These are phyloP conservation scores for Yamadazyma mexicana DNA, from an alignment of 1,139 yeast species.

Conservation along the genomic window DNA sequence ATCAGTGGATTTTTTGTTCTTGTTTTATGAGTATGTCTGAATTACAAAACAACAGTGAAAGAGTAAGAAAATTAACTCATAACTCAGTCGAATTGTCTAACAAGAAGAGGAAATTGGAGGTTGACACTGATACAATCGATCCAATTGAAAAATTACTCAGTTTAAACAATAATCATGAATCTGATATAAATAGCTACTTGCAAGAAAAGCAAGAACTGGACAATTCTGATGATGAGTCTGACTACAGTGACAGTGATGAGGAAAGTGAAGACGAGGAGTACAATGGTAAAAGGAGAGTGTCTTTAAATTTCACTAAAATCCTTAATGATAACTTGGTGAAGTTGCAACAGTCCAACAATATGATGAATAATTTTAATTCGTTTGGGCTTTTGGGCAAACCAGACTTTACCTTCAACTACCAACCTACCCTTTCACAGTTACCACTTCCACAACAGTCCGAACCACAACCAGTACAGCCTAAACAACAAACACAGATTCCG, in stretches of 20 bases:
- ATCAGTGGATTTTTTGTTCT: background rate
- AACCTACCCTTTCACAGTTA: conserved; percentile 1
- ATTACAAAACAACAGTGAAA: conserved; percentile 25
- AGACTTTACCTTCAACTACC: conserved; percentile 4
- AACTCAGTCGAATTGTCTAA: conserved; percentile 5
- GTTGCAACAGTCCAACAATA: conserved; percentile 27
- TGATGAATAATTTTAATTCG: conserved; percentile 26
- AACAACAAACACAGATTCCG: conserved; percentile 23
- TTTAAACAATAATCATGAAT: conserved; percentile 33
- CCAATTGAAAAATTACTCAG: conserved; percentile 47
- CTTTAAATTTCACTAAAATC: conserved; percentile 39
- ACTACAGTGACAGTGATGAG: conserved; percentile 7
- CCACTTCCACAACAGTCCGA: background rate
- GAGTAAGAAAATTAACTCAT: conserved; percentile 23
- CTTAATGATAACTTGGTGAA: conserved; percentile 41
- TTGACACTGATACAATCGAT: conserved; percentile 34
- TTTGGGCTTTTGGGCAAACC: conserved; percentile 33
- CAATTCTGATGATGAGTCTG: conserved; percentile 10
- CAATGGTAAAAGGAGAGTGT: conserved; percentile 15
- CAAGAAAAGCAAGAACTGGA: conserved; percentile 4
- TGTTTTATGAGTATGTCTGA: conserved; percentile 18
- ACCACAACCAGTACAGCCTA: background rate
- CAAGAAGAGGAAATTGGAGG: conserved; percentile 10
- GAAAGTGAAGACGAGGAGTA: conserved; percentile 14
- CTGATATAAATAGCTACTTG: conserved; percentile 21